Conservation (phyloP, 495 filamentous ascomycete genomes). For the Xylaria scruposa region DNA sequence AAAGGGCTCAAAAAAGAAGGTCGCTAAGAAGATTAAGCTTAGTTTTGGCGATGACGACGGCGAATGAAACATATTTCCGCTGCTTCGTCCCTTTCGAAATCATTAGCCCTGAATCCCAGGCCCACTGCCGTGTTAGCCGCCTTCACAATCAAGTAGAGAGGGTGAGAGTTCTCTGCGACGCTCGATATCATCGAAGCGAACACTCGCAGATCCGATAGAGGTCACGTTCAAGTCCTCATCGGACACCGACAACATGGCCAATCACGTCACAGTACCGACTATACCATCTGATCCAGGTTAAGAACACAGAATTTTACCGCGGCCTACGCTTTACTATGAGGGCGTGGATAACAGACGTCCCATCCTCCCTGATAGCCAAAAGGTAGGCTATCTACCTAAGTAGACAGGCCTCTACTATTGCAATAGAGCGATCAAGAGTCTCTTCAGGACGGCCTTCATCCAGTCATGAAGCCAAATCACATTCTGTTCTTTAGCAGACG, state of each 20-base stretch:
- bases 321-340: not conserved
- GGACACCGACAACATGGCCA: not conserved
- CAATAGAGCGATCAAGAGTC: not conserved
- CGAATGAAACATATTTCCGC: not conserved
- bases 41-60: conserved; percentile 61
- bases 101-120: too few species aligned
- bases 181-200: not conserved
- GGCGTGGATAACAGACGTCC: not conserved
- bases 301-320: not conserved
- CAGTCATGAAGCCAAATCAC: not conserved
- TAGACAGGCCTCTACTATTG: not conserved
- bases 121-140: not conserved
- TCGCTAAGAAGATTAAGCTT: conserved; percentile 65
- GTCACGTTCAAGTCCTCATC: not conserved
- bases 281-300: not conserved
- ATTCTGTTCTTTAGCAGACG: not conserved
- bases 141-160: not conserved
- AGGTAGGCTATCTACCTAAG: not conserved
- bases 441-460: not conserved
- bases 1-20: conserved; percentile 46
- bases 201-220: not conserved
- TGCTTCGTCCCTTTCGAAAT: not conserved
- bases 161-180: not conserved
- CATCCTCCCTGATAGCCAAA: not conserved
- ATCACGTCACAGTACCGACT: not conserved